Base-by-base conservation (phyloP, 495 filamentous ascomycete species). In the Xylaria grammica region DNA sequence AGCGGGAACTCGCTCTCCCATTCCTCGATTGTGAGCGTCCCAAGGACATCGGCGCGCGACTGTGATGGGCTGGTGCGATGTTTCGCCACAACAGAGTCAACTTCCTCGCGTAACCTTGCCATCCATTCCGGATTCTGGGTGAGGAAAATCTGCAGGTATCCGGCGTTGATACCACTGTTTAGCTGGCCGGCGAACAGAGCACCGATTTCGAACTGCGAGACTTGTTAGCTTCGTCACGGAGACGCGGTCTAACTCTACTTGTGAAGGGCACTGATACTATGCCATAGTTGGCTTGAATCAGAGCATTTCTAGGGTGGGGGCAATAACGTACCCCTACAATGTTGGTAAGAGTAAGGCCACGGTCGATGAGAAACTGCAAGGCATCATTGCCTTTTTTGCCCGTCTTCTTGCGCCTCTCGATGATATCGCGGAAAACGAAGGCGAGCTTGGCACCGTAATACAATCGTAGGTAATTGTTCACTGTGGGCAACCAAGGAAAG, bases 1-100 rank as follows among this genome's bases (percentile, higher is more conserved):
- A 76, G 34, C 2, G 78, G 80, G 61, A 84, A 83, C n/a, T 78
- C 72, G 38, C 54, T 48, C 66, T 84, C 81, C 79, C 80, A 83
- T 0, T 73, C 78, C 32, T 79, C 76, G 55, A 82, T 45, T 1
- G 76, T 68, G 6, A 85, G 65, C 11, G 65, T 45, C 26, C 65
- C 63, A 1, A 85, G 72, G 19, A 77, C 69, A 3, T 82, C 78
- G 30, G 68, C 57, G 6, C 78, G 68, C 19, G 80, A 70, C 36
- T 77, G 67, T 6, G 73, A 57, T 4, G 58, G 42, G 46, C 72
- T 62, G 0, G 53, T 71, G 52, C 70, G 65, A 69, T 83, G 72
- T 30, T 72, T 75, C 32, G 56, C 67, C 0, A 79, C 69, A n/a
- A 67, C 76, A 11, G 62, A 63, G 36, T 76, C 70, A 29, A 85